Evolutionary conservation across 2,329 filamentous ascomycete species (phyloP).

Genomic region (Thermothelomyces thermophilus): DNA sequence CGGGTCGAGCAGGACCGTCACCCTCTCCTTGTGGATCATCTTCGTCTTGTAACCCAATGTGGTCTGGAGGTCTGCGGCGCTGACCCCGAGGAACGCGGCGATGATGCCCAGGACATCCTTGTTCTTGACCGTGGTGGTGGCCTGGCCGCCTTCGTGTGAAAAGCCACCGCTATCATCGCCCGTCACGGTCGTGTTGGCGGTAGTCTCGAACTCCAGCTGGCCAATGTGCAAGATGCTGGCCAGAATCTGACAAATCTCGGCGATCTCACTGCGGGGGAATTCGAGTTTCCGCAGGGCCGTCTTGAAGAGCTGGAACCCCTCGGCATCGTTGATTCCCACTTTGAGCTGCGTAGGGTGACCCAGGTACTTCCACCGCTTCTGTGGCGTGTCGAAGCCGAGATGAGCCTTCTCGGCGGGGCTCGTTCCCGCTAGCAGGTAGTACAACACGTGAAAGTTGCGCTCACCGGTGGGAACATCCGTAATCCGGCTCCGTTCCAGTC

Average conservation of each 20-base stretch:
- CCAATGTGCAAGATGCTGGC: slow-evolving; percentile 95
- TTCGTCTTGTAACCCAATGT: slow-evolving; percentile 95
- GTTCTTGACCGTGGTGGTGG: slow-evolving; percentile 82
- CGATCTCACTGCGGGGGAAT: slow-evolving; percentile 87
- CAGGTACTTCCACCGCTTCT: slow-evolving; percentile 90
- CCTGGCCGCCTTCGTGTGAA: slow-evolving; percentile 87
- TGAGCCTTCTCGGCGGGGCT: slow-evolving; percentile 85
- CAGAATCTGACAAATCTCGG: slow-evolving; percentile 91
- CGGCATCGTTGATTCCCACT: slow-evolving; percentile 90
- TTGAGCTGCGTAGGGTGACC: slow-evolving; percentile 96
- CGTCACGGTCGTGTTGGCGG: slow-evolving; percentile 67
- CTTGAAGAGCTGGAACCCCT: slow-evolving; percentile 97
- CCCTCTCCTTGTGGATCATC: slow-evolving; percentile 89
- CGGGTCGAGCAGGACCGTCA: slow-evolving; percentile 97
- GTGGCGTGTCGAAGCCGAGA: slow-evolving; percentile 54
- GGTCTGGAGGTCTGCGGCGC: slow-evolving; percentile 71
- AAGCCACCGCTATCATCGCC: slow-evolving; percentile 93
- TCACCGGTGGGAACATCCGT: slow-evolving; percentile 90
- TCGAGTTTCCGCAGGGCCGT: slow-evolving; percentile 89
- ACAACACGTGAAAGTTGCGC: slow-evolving; percentile 91
- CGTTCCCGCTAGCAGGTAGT: slow-evolving; percentile 90
- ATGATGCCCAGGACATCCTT: slow-evolving; percentile 81
- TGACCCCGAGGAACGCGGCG: slow-evolving; percentile 89
- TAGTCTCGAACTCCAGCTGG: slow-evolving; percentile 86
- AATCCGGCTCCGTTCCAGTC: slow-evolving; percentile 85